phyloP scores from a whole-genome alignment of 2,329 filamentous ascomycete species.

The Stachybotrys echinatus region DNA sequence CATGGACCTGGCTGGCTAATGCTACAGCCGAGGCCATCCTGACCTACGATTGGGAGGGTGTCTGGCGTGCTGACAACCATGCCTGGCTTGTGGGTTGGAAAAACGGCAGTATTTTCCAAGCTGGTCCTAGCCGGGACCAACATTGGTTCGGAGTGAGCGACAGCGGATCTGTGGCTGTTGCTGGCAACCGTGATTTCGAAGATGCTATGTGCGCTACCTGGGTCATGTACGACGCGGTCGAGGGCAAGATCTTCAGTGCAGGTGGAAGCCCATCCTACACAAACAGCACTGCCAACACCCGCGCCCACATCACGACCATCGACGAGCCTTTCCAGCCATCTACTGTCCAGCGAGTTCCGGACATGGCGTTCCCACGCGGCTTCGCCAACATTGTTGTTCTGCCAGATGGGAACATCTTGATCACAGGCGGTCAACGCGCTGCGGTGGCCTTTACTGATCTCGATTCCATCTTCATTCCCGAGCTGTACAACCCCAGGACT shows the following conservation, averaged over 20 bases:
- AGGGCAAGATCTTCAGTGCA: constrained; percentile 47
- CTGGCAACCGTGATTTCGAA: constrained; percentile 26
- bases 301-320: constrained; percentile 44
- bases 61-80: constrained; percentile 37
- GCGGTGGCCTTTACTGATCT: constrained; percentile 39
- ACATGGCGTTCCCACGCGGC: constrained; percentile 32
- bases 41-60: constrained; percentile 42
- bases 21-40: constrained; percentile 42
- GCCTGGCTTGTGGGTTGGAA: constrained; percentile 33
- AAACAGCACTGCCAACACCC: constrained; percentile 28
- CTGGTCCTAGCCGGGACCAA: constrained; percentile 47
- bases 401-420: constrained; percentile 39
- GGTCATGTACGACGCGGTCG: constrained; percentile 52
- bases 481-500: constrained; percentile 38
- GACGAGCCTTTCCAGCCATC: constrained; percentile 12
- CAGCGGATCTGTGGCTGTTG: constrained; percentile 22
- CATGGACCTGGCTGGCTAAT: constrained; percentile 44
- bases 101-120: constrained; percentile 46
- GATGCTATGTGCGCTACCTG: constrained; percentile 47
- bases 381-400: constrained; percentile 39
- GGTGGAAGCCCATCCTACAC: constrained; percentile 42
- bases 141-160: constrained; percentile 50
- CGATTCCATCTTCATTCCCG: constrained; percentile 33
- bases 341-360: constrained; percentile 8
- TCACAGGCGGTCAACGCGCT: constrained; percentile 27